Conservation (phyloP, 495 filamentous ascomycete genomes). For the Achaetomiella virescens region DNA sequence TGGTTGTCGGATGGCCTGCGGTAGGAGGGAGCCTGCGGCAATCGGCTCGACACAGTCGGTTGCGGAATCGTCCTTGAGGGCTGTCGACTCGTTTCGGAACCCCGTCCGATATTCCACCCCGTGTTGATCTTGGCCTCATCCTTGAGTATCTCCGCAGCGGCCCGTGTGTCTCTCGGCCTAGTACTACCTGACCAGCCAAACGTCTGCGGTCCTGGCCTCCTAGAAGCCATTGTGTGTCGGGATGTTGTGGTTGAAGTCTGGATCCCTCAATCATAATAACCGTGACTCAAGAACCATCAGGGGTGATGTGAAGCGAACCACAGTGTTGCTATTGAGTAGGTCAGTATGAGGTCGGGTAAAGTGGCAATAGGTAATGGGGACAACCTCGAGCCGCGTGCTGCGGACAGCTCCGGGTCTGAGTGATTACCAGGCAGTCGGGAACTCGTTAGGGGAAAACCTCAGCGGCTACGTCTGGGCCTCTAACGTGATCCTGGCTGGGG, state of each 20-base stretch:
- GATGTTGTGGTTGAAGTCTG: constrained; percentile 14
- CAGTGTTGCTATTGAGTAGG: constrained; percentile 8
- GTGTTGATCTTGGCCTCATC: constrained; percentile 14
- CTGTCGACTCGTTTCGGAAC: constrained; percentile 20
- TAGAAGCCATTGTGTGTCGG: constrained; percentile 27
- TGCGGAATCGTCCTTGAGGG: constrained; percentile 27
- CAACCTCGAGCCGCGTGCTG: constrained; percentile 16
- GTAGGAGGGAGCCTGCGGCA: constrained; percentile 29
- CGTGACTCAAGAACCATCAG: constrained; percentile 7
- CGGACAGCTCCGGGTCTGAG: not conserved
- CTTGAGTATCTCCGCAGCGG: constrained; percentile 4
- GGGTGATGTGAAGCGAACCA: not conserved
- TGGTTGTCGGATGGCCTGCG: constrained; percentile 25
- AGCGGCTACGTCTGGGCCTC: constrained; percentile 8
- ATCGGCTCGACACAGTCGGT: constrained; percentile 28
- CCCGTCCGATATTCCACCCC: constrained; percentile 21
- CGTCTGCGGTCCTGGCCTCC: constrained; percentile 18
- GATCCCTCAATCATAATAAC: constrained; percentile 24
- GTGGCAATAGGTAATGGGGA: constrained; percentile 18
- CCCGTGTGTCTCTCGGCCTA: constrained; percentile 13
- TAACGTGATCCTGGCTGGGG: not conserved
- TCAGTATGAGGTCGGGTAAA: constrained; percentile 9
- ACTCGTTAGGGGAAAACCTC: constrained; percentile 15
- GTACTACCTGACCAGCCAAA: constrained; percentile 19
- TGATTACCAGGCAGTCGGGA: constrained; percentile 10